Evolutionary conservation across 2,329 filamentous ascomycete genomes (phyloP), one percentile per base, ranked within the genome.

Genomic region (Tolypocladium tropicale): DNA sequence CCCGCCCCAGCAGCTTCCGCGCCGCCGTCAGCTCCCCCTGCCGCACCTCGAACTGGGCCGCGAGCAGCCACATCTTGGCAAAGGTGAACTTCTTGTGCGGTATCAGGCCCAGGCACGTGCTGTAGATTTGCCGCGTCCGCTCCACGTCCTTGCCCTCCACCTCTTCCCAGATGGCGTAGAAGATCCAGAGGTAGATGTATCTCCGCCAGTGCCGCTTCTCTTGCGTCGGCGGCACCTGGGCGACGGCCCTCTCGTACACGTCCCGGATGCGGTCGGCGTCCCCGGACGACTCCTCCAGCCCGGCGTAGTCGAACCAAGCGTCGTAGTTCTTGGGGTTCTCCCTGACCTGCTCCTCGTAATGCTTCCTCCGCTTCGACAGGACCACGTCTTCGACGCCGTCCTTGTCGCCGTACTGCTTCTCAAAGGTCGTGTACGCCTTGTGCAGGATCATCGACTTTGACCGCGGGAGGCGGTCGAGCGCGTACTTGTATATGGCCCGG

Each of bases 61-160:
- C 95, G 73, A 95, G 79, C 49, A 97, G 77, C 94, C 94, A 99
- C 53, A 97, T 78, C 71, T 99, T 99, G 68, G 91, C 90, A 70
- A 97, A 99, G 0, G 94, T 97, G 73, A 97, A 99, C 66, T 90
- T 90, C 70, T 95, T 95, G 76, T 99, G 94, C 0, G 94, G 94
- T 63, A 99, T 86, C 50, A 97, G 75, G 59, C 87, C 86, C 51
- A 97, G 74, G 64, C 90, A 95, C 62, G 94, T 89, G 62, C 86
- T 84, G 75, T 97, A 99, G 59, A 99, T 90, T 68, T 96, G 90
- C 21, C 88, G 82, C 23, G 93, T 89, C 49, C 94, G 83, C 30
- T 88, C 83, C 28, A 83, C 67, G 65, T 97, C 90, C 62, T 87
- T 86, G 37, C 86, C 87, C 60, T 93, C 87, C 70, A 89, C 85